Conservation (phyloP, 2,329 filamentous ascomycete species). For the Colletotrichum orchidophilum region DNA sequence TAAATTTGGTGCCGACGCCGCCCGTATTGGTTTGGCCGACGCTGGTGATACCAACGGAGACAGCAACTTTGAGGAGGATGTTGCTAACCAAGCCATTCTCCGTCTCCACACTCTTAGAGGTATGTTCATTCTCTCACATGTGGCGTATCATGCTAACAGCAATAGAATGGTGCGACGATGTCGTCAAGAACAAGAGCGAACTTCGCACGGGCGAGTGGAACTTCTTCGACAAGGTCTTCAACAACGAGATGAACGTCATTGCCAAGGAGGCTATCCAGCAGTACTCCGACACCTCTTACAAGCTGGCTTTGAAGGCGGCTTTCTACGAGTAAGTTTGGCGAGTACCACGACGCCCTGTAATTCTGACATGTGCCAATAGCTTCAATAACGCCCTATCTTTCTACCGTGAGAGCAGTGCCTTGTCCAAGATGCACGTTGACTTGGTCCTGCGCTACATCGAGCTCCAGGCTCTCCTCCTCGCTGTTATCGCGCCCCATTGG, state of each 20-base stretch:
- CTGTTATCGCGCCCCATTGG: constrained; percentile 92
- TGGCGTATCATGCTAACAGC: constrained; percentile 47
- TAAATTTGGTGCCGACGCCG: constrained; percentile 96
- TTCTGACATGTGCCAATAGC: constrained; percentile 15
- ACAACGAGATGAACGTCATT: constrained; percentile 89
- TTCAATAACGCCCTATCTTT: constrained; percentile 88
- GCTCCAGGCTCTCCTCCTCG: constrained; percentile 83
- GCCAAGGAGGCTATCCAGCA: constrained; percentile 82
- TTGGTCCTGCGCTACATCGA: constrained; percentile 84
- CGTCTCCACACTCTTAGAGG: constrained; percentile 70
- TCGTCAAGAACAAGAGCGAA: constrained; percentile 73
- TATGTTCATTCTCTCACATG: not conserved
- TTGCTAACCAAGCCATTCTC: constrained; percentile 91
- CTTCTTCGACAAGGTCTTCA: constrained; percentile 90
- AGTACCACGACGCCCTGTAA: not conserved
- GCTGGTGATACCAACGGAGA: constrained; percentile 94
- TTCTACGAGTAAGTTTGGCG: constrained; percentile 73
- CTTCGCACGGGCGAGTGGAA: constrained; percentile 81
- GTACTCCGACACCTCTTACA: constrained; percentile 62
- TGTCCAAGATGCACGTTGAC: constrained; percentile 87
- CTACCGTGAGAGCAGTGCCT: constrained; percentile 86
- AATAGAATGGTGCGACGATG: constrained; percentile 88
- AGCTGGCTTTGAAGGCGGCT: constrained; percentile 84
- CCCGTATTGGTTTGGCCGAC: constrained; percentile 90
- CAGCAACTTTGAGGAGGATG: constrained; percentile 96